A percentile compares a stretch with the other conserved stretches of the same genome.
Evolutionary conservation across 331 rosid species (phyloP).

Genomic region (Quercus lobata): DNA sequence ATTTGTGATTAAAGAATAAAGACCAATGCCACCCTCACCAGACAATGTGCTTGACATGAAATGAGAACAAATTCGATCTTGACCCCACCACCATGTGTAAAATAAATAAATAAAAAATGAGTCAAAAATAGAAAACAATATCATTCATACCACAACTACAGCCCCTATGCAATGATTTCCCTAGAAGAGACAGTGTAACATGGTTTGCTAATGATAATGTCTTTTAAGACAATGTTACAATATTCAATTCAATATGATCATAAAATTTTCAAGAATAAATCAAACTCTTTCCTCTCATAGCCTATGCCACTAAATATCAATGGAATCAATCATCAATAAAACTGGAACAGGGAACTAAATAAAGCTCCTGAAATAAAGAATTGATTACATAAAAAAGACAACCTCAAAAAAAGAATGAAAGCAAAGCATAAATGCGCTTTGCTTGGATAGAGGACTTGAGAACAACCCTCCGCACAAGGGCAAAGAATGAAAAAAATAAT

Average conservation of each 20-base stretch:
- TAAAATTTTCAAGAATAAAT: neutral
- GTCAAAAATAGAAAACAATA: neutral
- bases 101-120: neutral
- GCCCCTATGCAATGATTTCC: neutral
- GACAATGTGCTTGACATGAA: neutral
- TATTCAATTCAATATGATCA: neutral
- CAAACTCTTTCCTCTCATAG: neutral
- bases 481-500: too few species aligned
- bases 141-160: neutral
- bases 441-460: too few species aligned
- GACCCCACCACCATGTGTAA: neutral
- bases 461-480: too few species aligned
- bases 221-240: neutral
- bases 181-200: neutral
- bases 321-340: neutral
- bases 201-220: neutral
- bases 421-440: too few species aligned
- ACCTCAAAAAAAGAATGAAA: too few species aligned
- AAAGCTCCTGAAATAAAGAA: neutral
- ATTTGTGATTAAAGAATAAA: too few species aligned
- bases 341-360: neutral
- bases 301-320: neutral
- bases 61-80: neutral
- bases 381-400: neutral
- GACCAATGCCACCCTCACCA: neutral